Percentiles rank a stretch among this genome's conserved stretches.
These are phyloP conservation scores for Gymnopilus dilepis DNA, from an alignment of 768 basidiomycete genomes.

Conservation along the genomic window DNA sequence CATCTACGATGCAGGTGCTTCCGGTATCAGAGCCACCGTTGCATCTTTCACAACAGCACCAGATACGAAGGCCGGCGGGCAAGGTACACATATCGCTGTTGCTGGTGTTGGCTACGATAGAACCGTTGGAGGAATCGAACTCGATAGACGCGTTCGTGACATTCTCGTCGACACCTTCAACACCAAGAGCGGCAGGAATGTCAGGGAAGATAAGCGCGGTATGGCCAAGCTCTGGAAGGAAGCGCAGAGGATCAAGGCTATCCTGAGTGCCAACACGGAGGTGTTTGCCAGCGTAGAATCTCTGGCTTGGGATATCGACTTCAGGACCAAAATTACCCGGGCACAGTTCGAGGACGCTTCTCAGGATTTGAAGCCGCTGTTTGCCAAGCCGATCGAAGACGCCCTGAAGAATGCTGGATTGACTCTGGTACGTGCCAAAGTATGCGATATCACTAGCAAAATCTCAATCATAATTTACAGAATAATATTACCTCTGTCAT, in stretches of 20 bases:
- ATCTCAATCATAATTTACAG: slow-evolving; percentile 40
- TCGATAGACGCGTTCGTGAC: slow-evolving; percentile 84
- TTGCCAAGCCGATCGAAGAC: slow-evolving; percentile 74
- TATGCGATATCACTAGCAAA: not conserved
- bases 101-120: slow-evolving; percentile 86
- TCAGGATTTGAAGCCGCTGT: slow-evolving; percentile 65
- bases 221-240: slow-evolving; percentile 97
- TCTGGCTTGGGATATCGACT: slow-evolving; percentile 89
- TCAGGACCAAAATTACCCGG: slow-evolving; percentile 77
- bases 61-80: slow-evolving; percentile 54
- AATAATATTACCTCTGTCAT: slow-evolving; percentile 86
- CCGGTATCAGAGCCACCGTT: slow-evolving; percentile 77
- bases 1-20: slow-evolving; percentile 94
- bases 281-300: slow-evolving; percentile 86
- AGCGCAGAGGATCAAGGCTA: slow-evolving; percentile 86
- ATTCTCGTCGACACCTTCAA: slow-evolving; percentile 80
- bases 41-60: slow-evolving; percentile 64
- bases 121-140: slow-evolving; percentile 76
- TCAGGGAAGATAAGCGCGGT: slow-evolving; percentile 76
- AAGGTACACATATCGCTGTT: slow-evolving; percentile 75
- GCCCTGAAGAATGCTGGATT: slow-evolving; percentile 72
- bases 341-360: slow-evolving; percentile 80
- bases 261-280: slow-evolving; percentile 92
- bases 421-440: slow-evolving; percentile 55
- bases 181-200: slow-evolving; percentile 67